These are phyloP conservation scores for Hirschfeldia incana DNA, from an alignment of 345 rosid genomes.

Conservation along the genomic window DNA sequence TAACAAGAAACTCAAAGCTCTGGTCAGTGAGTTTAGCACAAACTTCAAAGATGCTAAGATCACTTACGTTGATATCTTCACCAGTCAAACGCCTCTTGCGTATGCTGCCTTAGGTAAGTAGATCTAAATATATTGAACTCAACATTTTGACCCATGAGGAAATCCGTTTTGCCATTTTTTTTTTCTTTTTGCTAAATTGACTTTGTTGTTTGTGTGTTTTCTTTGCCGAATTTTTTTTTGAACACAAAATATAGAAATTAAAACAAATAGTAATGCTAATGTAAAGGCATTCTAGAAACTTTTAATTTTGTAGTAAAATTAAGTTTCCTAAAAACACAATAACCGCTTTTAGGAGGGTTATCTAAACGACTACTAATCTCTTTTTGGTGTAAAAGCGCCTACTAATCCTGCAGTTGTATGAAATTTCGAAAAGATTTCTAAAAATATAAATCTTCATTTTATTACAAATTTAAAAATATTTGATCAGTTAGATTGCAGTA, in stretches of 20 bases:
- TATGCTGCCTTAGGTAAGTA: constrained; percentile 28
- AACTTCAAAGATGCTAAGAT: constrained; percentile 36
- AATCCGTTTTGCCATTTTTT: background rate
- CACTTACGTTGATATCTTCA: constrained; percentile 35
- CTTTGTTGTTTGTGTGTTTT: background rate
- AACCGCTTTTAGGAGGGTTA: background rate
- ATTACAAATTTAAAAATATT: background rate
- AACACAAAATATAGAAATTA: background rate
- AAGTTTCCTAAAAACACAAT: background rate
- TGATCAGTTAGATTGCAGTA: background rate
- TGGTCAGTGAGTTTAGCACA: constrained; percentile 38
- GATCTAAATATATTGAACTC: background rate
- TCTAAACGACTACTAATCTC: background rate
- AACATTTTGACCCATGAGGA: background rate
- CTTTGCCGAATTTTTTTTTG: background rate
- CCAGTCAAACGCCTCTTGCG: constrained; percentile 6
- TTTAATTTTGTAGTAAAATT: background rate
- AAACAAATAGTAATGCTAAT: background rate
- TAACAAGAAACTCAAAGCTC: constrained; percentile 33
- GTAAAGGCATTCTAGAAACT: background rate
- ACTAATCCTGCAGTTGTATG: background rate
- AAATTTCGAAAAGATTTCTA: background rate
- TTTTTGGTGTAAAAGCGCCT: too few species aligned
- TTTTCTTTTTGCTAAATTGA: background rate
- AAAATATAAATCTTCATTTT: background rate